Conservation (phyloP, 306 rosid genomes). For the Cicer arietinum region DNA sequence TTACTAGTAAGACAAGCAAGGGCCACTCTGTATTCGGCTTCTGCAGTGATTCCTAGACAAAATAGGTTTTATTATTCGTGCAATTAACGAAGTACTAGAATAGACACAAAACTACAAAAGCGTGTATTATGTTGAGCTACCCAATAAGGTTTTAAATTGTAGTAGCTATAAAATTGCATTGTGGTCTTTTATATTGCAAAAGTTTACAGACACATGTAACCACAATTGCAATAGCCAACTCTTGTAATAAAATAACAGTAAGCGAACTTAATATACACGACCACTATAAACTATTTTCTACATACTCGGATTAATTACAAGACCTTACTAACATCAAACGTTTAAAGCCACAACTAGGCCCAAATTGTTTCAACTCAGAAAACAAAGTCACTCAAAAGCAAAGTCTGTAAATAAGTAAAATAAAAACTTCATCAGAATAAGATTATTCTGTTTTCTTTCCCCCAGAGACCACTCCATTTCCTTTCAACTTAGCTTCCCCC, state of each 20-base stretch:
- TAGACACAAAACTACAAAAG: no score
- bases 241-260: neutral
- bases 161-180: no score
- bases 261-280: conserved; percentile 40
- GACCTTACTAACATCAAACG: conserved; percentile 1
- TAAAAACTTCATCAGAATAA: conserved; percentile 44
- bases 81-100: no score
- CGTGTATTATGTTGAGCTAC: no score
- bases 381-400: conserved; percentile 10
- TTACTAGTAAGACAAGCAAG: no score
- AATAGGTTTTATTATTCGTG: no score
- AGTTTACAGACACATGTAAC: no score
- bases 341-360: conserved; percentile 34
- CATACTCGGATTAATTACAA: conserved; percentile 32
- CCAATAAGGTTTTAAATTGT: no score
- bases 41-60: no score
- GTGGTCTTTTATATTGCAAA: no score
- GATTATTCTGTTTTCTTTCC: conserved; percentile 52
- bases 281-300: conserved; percentile 29
- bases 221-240: neutral
- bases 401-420: neutral
- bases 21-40: no score
- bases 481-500: conserved; percentile 46
- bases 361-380: conserved; percentile 3
- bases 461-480: conserved; percentile 14